Evolutionary conservation across 2,329 filamentous ascomycete genomes (phyloP).

Genomic region (Onygenales sp.): DNA sequence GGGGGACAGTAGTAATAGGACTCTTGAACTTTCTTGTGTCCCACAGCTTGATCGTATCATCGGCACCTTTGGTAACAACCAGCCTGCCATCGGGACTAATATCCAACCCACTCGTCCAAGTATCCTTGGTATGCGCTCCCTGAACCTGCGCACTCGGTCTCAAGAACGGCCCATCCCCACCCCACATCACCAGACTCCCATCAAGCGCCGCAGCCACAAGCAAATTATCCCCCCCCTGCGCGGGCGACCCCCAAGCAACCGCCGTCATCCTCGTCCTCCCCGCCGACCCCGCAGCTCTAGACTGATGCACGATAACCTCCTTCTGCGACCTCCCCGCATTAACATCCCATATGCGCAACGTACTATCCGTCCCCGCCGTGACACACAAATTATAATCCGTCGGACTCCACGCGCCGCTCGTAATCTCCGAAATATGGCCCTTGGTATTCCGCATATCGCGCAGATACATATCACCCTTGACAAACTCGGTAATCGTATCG

Average conservation of each 20-base stretch:
- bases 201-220: constrained; percentile 78
- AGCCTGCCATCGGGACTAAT: constrained; percentile 85
- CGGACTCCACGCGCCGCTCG: constrained; percentile 84
- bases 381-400: constrained; percentile 74
- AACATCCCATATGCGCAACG: constrained; percentile 91
- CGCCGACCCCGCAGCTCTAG: constrained; percentile 74
- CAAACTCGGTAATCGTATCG: constrained; percentile 74
- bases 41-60: constrained; percentile 92
- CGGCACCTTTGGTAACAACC: constrained; percentile 81
- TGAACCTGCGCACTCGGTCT: constrained; percentile 74
- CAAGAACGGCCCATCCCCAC: constrained; percentile 75
- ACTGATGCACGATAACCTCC: constrained; percentile 93
- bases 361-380: constrained; percentile 91
- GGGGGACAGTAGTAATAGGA: constrained; percentile 68
- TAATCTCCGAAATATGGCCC: constrained; percentile 87
- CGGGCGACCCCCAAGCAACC: constrained; percentile 71
- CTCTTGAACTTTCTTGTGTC: constrained; percentile 92
- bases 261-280: constrained; percentile 91
- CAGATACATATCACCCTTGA: constrained; percentile 97
- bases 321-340: constrained; percentile 85
- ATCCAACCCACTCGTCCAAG: constrained; percentile 87
- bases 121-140: constrained; percentile 70
- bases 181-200: constrained; percentile 85
- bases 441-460: constrained; percentile 97
- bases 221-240: constrained; percentile 67